Percentiles rank a stretch among this genome's conserved stretches.
phyloP scores from a whole-genome alignment of 345 rosid genomes.

The Aquilaria malaccensis region DNA sequence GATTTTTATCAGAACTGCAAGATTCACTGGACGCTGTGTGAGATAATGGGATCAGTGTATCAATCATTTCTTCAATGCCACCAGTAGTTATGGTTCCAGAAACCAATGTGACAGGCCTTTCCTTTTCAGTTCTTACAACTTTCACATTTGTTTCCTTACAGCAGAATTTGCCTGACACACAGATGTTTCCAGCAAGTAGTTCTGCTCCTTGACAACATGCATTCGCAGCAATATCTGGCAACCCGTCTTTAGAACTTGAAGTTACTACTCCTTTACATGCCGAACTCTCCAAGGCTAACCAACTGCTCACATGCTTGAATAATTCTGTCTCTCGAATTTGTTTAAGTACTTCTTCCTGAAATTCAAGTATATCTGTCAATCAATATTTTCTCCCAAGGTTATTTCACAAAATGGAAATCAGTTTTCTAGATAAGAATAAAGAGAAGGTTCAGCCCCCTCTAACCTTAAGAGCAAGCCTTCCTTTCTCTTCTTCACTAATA shows the following conservation, averaged over 20 bases:
- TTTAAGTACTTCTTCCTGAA: conserved; percentile 22
- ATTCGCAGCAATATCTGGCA: conserved; percentile 20
- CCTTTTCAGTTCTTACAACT: conserved; percentile 1
- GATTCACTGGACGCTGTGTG: conserved; percentile 5
- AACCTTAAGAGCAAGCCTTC: conserved; percentile 15
- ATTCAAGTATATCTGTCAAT: background rate
- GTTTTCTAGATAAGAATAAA: background rate
- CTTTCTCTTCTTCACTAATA: conserved; percentile 20
- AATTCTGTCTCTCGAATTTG: conserved; percentile 19
- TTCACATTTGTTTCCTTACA: conserved; percentile 16
- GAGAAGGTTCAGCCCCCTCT: background rate
- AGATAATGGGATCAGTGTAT: conserved; percentile 20
- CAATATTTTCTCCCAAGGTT: background rate
- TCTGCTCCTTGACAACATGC: conserved; percentile 29
- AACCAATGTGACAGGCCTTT: conserved; percentile 17
- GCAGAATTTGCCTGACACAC: conserved; percentile 2
- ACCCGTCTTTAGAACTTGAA: conserved; percentile 4
- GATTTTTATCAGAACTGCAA: conserved; percentile 10
- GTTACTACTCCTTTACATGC: conserved; percentile 1
- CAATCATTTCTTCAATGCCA: conserved; percentile 15
- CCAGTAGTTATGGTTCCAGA: conserved; percentile 13
- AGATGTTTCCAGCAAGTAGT: conserved; percentile 17
- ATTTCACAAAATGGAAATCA: no score
- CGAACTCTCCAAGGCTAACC: conserved; percentile 13
- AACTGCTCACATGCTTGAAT: conserved; percentile 16